Evolutionary conservation across 306 rosid species (phyloP), one percentile per base, ranked within the genome.

Genomic region (Cotoneaster glaucophyllus): DNA sequence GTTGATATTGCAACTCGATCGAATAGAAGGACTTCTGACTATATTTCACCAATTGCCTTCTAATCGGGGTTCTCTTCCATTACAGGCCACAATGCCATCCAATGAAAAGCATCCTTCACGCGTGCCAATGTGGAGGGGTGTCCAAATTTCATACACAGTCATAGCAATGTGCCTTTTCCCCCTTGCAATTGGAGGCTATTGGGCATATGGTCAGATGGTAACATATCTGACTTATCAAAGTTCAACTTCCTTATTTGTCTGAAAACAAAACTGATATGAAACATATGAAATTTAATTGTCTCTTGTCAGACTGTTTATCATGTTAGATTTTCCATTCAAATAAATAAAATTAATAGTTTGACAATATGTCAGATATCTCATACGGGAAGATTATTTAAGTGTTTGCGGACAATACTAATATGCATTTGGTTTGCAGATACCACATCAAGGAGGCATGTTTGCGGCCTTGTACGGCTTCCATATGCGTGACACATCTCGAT

Each of bases 41-140:
- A 17, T 13, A 13, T 26, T 6, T 25, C 19, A 25, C 18, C 41
- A 37, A 37, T 61, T 71, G n/a, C 4, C 32, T 6, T 37, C 67
- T 13, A 57, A 14, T 25, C 15, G 45, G 24, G 31, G 24, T 28
- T 25, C 54, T 31, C 41, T 34, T 77, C 17, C 6, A 22, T 28
- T 62, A 45, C 77, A 84, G 90, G 86, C 78, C 24, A 87, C 88
- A 14, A 87, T 87, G 88, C 88, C 90, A 11, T 87, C 90, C 26
- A 87, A 67, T 25, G 86, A 82, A 67, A 87, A 87, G 43, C 81
- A 82, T 50, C 90, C 90, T 22, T 79, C 90, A 19, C 73, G 84
- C 4, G 85, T 84, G 44, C 90, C 88, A 0, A 87, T 87, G 90
- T 84, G 90, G 90, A 84, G 74, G 37, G 90, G 90, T 4, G 83